Conservation (phyloP, 345 rosid species). For the Eucalyptus paniculata region DNA sequence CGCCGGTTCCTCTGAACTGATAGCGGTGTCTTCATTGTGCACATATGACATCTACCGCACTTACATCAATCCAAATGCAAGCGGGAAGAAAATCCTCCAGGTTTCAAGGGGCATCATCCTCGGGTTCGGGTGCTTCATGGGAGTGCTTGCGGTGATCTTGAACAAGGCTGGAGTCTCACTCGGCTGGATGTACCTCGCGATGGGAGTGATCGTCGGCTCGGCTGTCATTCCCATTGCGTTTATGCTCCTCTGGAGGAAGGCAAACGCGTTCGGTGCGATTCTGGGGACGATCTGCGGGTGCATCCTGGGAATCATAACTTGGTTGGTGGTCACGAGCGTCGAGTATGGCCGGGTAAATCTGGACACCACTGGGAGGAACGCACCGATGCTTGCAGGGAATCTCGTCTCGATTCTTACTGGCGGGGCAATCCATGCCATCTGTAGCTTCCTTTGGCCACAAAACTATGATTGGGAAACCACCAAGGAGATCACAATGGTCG, state of each 20-base stretch:
- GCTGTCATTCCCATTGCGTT: conserved; percentile 87
- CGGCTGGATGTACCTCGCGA: conserved; percentile 96
- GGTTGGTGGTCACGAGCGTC: conserved; percentile 50
- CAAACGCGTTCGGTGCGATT: conserved; percentile 74
- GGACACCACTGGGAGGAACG: conserved; percentile 66
- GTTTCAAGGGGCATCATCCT: conserved; percentile 66
- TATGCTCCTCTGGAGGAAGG: conserved; percentile 90
- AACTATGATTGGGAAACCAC: conserved; percentile 81
- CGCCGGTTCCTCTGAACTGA: conserved; percentile 82
- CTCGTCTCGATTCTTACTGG: conserved; percentile 68
- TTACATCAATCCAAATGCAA: conserved; percentile 73
- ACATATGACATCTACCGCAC: conserved; percentile 86
- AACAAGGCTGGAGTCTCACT: conserved; percentile 88
- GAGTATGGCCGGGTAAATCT: conserved; percentile 68
- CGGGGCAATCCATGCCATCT: conserved; percentile 60
- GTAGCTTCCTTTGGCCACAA: conserved; percentile 62
- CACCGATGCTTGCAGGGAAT: conserved; percentile 86
- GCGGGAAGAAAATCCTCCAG: conserved; percentile 56
- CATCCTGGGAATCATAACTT: conserved; percentile 53
- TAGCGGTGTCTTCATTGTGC: conserved; percentile 85
- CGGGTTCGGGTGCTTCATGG: conserved; percentile 92
- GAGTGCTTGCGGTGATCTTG: conserved; percentile 71
- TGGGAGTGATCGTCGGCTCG: conserved; percentile 86
- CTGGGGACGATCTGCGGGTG: conserved; percentile 65
- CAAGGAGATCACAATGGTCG: conserved; percentile 70